phyloP scores from a whole-genome alignment of 805 yeast species.

The Kluyveromyces lactis region DNA sequence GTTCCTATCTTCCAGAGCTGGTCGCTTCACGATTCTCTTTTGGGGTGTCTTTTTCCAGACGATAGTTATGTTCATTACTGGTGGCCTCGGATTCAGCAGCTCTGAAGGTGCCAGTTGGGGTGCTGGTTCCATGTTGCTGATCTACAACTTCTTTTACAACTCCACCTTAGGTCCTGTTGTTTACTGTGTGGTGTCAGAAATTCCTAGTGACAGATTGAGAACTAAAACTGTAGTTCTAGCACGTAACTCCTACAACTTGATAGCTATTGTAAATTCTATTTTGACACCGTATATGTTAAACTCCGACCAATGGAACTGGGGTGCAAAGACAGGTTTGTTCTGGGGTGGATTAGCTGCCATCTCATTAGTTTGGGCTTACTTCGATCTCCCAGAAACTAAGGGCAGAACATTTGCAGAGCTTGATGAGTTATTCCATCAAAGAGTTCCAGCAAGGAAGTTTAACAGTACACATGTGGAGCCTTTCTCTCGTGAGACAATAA shows the following conservation, averaged over 20 bases:
- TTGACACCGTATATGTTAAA: slow-evolving; percentile 45
- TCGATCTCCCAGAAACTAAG: slow-evolving; percentile 52
- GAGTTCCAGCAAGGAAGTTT: slow-evolving; percentile 41
- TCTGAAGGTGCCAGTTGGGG: slow-evolving; percentile 33
- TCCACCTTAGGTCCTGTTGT: slow-evolving; percentile 37
- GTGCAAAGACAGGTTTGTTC: slow-evolving; percentile 43
- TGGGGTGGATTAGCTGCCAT: slow-evolving; percentile 32
- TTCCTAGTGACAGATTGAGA: slow-evolving; percentile 35
- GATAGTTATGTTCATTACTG: slow-evolving; percentile 34
- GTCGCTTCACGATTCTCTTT: slow-evolving; percentile 12
- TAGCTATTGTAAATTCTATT: slow-evolving; percentile 29
- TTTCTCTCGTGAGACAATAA: slow-evolving; percentile 7
- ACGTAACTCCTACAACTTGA: slow-evolving; percentile 30
- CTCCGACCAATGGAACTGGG: slow-evolving; percentile 38
- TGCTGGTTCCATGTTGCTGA: slow-evolving; percentile 38
- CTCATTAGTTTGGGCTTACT: slow-evolving; percentile 36
- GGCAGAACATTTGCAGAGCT: slow-evolving; percentile 53
- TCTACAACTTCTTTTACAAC: slow-evolving; percentile 40
- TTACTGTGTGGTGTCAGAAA: slow-evolving; percentile 35
- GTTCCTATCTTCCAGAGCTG: slow-evolving; percentile 8
- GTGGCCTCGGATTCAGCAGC: slow-evolving; percentile 31
- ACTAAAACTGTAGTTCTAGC: slow-evolving; percentile 36
- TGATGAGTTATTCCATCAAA: slow-evolving; percentile 41
- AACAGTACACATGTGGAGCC: slow-evolving; percentile 33
- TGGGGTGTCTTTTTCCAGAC: slow-evolving; percentile 21